phyloP scores from a whole-genome alignment of 1,139 yeast species.

The Taphrina deformans region DNA sequence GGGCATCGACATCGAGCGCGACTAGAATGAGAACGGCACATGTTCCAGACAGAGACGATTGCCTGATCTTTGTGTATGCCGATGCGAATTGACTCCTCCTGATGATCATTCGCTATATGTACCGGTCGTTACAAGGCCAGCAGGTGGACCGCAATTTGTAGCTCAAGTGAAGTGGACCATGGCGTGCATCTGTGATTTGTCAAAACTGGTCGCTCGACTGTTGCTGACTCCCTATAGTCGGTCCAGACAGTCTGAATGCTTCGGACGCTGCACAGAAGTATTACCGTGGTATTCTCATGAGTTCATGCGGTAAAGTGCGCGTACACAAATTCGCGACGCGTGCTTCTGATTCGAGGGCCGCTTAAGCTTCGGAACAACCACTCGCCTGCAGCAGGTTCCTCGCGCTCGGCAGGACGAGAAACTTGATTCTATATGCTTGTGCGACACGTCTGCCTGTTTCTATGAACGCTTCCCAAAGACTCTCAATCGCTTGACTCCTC shows the following conservation, averaged over 20 bases:
- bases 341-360: background rate
- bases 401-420: too few relatives aligned
- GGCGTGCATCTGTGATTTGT: background rate
- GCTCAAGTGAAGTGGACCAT: background rate
- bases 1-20: conserved; percentile 84
- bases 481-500: conserved; percentile 88
- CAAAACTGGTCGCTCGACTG: too few relatives aligned
- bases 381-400: too few relatives aligned
- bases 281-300: background rate
- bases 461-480: conserved; percentile 60
- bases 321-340: conserved; percentile 9
- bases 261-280: background rate
- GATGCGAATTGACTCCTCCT: conserved; percentile 43
- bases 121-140: background rate
- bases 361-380: background rate
- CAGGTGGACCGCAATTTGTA: background rate
- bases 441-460: too few relatives aligned
- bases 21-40: conserved; percentile 87
- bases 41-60: conserved; percentile 62
- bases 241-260: too few relatives aligned
- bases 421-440: too few relatives aligned
- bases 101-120: conserved; percentile 42
- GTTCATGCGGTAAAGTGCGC: background rate
- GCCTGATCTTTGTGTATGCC: conserved; percentile 43
- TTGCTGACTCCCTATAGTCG: too few relatives aligned